Conservation (phyloP, 2,329 filamentous ascomycete genomes). For the Pseudogymnoascus destructans region DNA sequence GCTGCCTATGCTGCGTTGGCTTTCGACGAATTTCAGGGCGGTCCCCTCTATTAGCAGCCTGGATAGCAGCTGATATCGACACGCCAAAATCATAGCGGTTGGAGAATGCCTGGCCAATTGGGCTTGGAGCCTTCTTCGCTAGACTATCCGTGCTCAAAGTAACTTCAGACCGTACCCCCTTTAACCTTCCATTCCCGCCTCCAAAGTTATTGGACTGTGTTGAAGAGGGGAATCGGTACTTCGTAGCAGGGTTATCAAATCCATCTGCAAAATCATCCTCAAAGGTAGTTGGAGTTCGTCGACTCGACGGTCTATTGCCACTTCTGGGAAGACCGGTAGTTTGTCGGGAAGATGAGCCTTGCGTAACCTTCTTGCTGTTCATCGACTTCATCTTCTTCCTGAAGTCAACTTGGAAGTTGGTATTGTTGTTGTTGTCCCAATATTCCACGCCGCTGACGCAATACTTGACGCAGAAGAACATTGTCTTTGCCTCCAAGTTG, state of each 20-base stretch:
- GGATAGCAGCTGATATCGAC: constrained; percentile 74
- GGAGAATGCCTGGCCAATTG: constrained; percentile 64
- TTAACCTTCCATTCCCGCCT: constrained; percentile 44
- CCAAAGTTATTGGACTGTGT: constrained; percentile 20
- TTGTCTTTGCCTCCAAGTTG: constrained; percentile 81
- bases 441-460: constrained; percentile 69
- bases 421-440: constrained; percentile 84
- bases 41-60: constrained; percentile 55
- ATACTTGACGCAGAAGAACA: constrained; percentile 88
- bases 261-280: constrained; percentile 61
- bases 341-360: constrained; percentile 38
- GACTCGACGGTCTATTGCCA: constrained; percentile 39
- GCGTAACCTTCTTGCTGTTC: constrained; percentile 41
- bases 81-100: constrained; percentile 93
- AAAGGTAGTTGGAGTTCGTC: constrained; percentile 38
- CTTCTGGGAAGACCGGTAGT: constrained; percentile 51
- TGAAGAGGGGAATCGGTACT: constrained; percentile 27
- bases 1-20: constrained; percentile 17
- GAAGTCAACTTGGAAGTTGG: constrained; percentile 94
- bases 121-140: constrained; percentile 33
- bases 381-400: constrained; percentile 58
- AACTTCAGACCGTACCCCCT: constrained; percentile 50
- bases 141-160: constrained; percentile 35
- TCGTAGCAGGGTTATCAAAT: constrained; percentile 28
- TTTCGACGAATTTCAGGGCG: constrained; percentile 40